These are phyloP conservation scores for Clitocybe nebularis DNA, from an alignment of 1,284 basidiomycete species.

Conservation along the genomic window DNA sequence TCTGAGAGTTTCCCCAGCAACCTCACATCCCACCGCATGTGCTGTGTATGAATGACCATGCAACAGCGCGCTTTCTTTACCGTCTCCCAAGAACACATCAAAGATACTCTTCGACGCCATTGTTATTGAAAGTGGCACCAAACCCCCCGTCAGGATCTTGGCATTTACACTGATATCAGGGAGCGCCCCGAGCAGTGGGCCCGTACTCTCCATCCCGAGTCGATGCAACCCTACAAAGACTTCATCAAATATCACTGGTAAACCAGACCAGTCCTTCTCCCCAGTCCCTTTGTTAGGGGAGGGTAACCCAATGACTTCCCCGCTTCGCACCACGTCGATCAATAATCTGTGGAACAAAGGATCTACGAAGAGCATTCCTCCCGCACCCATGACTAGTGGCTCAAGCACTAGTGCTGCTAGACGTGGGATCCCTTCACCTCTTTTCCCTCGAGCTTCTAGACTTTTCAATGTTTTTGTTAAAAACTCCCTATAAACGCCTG, in stretches of 20 bases:
- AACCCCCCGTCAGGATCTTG: conserved; percentile 92
- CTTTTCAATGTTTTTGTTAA: conserved; percentile 55
- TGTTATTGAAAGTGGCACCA: conserved; percentile 85
- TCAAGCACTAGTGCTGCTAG: conserved; percentile 84
- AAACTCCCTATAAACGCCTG: conserved; percentile 59
- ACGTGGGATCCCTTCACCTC: conserved; percentile 31
- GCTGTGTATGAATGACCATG: conserved; percentile 97
- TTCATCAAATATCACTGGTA: conserved; percentile 95
- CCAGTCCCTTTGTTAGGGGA: too few relatives aligned
- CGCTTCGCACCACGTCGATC: conserved; percentile 73
- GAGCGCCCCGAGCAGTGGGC: conserved; percentile 61
- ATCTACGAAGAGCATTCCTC: conserved; percentile 97
- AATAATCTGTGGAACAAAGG: conserved; percentile 92
- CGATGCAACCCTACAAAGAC: conserved; percentile 93
- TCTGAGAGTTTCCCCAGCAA: conserved; percentile 79
- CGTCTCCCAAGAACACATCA: conserved; percentile 70
- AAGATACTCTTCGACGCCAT: conserved; percentile 82
- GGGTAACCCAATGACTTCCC: conserved; percentile 17
- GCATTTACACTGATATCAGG: conserved; percentile 92
- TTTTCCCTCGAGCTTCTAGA: too few relatives aligned
- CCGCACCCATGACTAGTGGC: conserved; percentile 92
- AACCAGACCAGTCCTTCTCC: conserved; percentile 54
- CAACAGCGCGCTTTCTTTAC: conserved; percentile 82
- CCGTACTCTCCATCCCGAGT: conserved; percentile 69
- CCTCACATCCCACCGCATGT: conserved; percentile 87